A percentile compares a stretch with the other conserved stretches of the same genome.
Evolutionary conservation across 495 filamentous ascomycete species (phyloP).

Genomic region (Hypoxylon cercidicola): DNA sequence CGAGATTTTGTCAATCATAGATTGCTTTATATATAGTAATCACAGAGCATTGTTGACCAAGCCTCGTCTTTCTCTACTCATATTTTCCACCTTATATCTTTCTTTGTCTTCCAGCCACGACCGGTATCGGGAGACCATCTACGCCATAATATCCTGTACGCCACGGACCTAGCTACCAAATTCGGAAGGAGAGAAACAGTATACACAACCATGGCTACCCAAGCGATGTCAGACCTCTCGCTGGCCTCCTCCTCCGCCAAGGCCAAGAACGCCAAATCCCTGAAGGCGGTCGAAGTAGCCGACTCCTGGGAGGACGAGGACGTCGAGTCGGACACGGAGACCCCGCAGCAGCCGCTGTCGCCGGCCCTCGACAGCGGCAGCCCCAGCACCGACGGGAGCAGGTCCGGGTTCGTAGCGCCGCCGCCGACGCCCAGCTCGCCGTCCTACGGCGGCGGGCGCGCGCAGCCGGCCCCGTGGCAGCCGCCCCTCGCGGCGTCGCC

Average conservation of each 20-base stretch:
- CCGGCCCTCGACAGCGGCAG: constrained; percentile 42
- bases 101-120: no score
- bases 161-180: no score
- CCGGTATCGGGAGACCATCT: not conserved
- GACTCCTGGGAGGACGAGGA: constrained; percentile 91
- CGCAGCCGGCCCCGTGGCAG: constrained; percentile 33
- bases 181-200: no score
- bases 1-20: constrained; percentile 3
- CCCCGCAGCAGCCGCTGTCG: no score
- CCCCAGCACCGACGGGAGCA: no score
- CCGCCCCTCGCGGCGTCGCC: no score
- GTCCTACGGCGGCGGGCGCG: constrained; percentile 50
- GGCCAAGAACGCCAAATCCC: constrained; percentile 37
- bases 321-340: constrained; percentile 56
- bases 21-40: no score
- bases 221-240: constrained; percentile 52
- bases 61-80: no score
- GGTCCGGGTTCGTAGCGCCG: constrained; percentile 57
- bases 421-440: constrained; percentile 71
- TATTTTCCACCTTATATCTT: no score
- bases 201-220: constrained; percentile 32
- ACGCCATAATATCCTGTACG: no score
- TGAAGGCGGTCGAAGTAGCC: constrained; percentile 62
- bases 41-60: no score
- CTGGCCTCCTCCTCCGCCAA: constrained; percentile 39